phyloP scores from a whole-genome alignment of 139 green algal genomes.

The Dunaliella sp. region DNA sequence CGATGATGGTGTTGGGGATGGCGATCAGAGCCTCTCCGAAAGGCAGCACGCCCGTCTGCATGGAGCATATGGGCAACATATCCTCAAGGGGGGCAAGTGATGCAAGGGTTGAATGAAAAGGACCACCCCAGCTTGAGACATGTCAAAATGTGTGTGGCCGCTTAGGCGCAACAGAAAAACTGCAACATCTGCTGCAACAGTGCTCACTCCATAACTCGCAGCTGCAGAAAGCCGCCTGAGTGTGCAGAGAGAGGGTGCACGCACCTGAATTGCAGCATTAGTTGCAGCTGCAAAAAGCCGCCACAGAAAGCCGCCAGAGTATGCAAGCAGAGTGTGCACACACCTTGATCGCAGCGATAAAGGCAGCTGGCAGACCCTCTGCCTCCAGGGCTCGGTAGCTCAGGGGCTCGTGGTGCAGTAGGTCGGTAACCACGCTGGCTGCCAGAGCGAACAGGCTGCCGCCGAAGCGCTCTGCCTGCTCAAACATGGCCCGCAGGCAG shows the following conservation, averaged over 20 bases:
- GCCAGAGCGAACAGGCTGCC: slow-evolving; percentile 87
- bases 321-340: no score
- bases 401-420: slow-evolving; percentile 92
- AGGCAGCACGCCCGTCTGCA: slow-evolving; percentile 55
- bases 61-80: not conserved
- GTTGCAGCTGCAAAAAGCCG: no score
- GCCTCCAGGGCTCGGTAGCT: slow-evolving; percentile 74
- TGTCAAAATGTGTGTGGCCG: no score
- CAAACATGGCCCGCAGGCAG: slow-evolving; percentile 69
- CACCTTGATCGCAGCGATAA: slow-evolving; percentile 23
- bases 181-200: no score
- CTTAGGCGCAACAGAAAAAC: no score
- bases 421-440: slow-evolving; percentile 79
- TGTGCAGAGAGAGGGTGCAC: no score
- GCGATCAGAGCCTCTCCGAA: slow-evolving; percentile 74
- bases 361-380: slow-evolving; percentile 67
- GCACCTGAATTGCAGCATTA: no score
- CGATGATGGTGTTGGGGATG: slow-evolving; percentile 78
- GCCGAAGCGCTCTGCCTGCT: slow-evolving; percentile 73
- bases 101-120: not conserved
- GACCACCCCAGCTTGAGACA: no score
- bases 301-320: no score
- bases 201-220: no score
- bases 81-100: no score
- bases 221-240: no score